Evolutionary conservation across 495 filamentous ascomycete species (phyloP).

Genomic region (Neurospora terricola): DNA sequence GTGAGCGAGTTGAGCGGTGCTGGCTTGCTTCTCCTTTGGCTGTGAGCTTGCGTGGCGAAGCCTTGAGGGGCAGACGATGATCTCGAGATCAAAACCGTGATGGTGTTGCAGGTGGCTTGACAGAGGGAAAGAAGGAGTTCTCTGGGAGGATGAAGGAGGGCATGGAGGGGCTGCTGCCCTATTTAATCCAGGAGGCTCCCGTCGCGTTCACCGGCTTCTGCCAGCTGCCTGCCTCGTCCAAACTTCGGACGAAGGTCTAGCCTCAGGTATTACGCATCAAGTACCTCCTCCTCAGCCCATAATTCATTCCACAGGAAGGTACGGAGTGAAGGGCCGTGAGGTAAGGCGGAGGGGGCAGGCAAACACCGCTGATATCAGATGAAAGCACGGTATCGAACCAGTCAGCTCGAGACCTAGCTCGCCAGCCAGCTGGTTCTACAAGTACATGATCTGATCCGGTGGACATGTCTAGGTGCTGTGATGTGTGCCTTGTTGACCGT

Average conservation of each 20-base stretch:
- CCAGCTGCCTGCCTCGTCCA: background rate
- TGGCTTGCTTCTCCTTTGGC: background rate
- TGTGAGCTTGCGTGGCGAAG: background rate
- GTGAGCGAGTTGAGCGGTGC: background rate
- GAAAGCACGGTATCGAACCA: background rate
- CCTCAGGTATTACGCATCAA: background rate
- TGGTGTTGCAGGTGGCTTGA: background rate
- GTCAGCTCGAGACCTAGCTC: background rate
- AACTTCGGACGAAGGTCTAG: background rate
- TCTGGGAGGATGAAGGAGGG: background rate
- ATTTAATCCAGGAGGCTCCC: background rate
- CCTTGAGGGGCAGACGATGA: background rate
- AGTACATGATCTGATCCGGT: background rate
- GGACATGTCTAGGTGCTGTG: background rate
- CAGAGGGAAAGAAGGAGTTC: background rate
- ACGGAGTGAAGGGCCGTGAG: background rate
- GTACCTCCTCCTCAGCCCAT: background rate
- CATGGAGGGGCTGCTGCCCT: background rate
- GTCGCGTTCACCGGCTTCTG: background rate
- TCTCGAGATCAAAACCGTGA: background rate
- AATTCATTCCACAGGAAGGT: background rate
- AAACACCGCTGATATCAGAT: background rate
- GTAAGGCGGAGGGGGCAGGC: background rate
- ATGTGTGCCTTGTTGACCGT: background rate
- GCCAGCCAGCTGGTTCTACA: background rate